These are phyloP conservation scores for Trichosporon coremiiforme DNA, from an alignment of 1,284 basidiomycete genomes.

Conservation along the genomic window DNA sequence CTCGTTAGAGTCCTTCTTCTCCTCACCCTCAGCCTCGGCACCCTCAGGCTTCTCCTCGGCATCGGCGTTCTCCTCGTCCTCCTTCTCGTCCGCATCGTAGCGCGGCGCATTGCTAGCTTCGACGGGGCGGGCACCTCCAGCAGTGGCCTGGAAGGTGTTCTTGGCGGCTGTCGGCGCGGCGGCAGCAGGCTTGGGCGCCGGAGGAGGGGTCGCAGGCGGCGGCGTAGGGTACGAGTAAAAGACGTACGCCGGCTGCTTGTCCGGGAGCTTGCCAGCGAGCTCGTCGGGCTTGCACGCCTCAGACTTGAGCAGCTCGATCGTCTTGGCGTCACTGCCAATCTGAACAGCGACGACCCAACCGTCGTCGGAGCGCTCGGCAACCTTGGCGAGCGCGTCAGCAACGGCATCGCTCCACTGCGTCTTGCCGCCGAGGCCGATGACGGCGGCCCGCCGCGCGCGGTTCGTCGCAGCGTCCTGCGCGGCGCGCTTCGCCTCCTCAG, in stretches of 20 bases:
- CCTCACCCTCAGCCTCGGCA: slow-evolving; percentile 18
- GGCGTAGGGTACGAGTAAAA: slow-evolving; percentile 71
- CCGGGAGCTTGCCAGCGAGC: slow-evolving; percentile 55
- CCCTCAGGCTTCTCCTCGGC: slow-evolving; percentile 25
- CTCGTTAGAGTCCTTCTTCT: slow-evolving; percentile 24
- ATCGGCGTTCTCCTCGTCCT: too few relatives aligned
- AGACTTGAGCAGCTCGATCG: slow-evolving; percentile 43
- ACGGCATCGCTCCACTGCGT: slow-evolving; percentile 68
- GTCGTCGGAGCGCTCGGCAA: slow-evolving; percentile 60
- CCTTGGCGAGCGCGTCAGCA: slow-evolving; percentile 64
- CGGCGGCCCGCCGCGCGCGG: slow-evolving; percentile 44
- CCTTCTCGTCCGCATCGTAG: slow-evolving; percentile 25
- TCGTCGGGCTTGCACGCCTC: slow-evolving; percentile 54
- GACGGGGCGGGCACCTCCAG: slow-evolving; percentile 45
- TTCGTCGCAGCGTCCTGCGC: slow-evolving; percentile 48
- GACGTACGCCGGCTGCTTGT: slow-evolving; percentile 61
- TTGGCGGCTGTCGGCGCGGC: slow-evolving; percentile 30
- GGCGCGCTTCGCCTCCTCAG: slow-evolving; percentile 49
- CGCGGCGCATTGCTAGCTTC: slow-evolving; percentile 28
- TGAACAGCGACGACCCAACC: slow-evolving; percentile 68
- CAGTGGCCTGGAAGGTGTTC: slow-evolving; percentile 50
- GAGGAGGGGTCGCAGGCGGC: slow-evolving; percentile 36
- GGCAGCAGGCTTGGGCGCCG: slow-evolving; percentile 21
- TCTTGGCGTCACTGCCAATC: slow-evolving; percentile 46
- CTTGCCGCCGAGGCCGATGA: slow-evolving; percentile 50